Conservation (phyloP, 495 filamentous ascomycete species). For the Talaromyces trachyspermus region DNA sequence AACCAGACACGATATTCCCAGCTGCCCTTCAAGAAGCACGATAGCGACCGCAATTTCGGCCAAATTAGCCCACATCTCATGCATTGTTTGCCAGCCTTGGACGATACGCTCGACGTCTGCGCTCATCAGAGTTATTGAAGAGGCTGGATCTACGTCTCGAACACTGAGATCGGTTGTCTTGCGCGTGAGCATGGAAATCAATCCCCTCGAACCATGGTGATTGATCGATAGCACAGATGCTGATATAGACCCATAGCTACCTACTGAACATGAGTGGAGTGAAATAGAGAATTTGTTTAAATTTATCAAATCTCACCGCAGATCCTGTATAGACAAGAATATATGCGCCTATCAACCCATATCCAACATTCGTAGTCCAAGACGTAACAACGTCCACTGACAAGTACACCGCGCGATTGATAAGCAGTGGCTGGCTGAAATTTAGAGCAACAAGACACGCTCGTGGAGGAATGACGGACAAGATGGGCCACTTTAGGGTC, state of each 20-base stretch:
- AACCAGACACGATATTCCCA: constrained; percentile 36
- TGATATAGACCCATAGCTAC: constrained; percentile 36
- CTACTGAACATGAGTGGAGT: constrained; percentile 12
- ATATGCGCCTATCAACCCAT: constrained; percentile 47
- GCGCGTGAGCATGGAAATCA: constrained; percentile 51
- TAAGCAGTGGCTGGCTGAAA: constrained; percentile 58
- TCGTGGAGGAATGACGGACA: constrained; percentile 44
- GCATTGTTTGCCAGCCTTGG: constrained; percentile 28
- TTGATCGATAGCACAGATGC: constrained; percentile 48
- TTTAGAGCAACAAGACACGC: constrained; percentile 50
- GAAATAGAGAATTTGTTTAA: constrained; percentile 27
- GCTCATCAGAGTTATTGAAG: constrained; percentile 48
- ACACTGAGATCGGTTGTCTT: constrained; percentile 37
- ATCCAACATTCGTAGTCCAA: constrained; percentile 40
- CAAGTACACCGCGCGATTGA: constrained; percentile 44
- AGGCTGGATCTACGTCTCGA: constrained; percentile 38
- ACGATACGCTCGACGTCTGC: constrained; percentile 46
- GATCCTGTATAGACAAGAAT: constrained; percentile 44
- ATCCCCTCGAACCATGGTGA: constrained; percentile 54
- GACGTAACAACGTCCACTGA: constrained; percentile 33
- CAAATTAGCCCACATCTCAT: constrained; percentile 47
- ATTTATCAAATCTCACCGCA: constrained; percentile 37
- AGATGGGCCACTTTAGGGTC: constrained; percentile 39
- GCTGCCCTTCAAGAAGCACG: constrained; percentile 40
- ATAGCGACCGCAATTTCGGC: constrained; percentile 51